These are phyloP conservation scores for Cadophora sp. DNA, from an alignment of 2,329 filamentous ascomycete genomes.

Conservation along the genomic window DNA sequence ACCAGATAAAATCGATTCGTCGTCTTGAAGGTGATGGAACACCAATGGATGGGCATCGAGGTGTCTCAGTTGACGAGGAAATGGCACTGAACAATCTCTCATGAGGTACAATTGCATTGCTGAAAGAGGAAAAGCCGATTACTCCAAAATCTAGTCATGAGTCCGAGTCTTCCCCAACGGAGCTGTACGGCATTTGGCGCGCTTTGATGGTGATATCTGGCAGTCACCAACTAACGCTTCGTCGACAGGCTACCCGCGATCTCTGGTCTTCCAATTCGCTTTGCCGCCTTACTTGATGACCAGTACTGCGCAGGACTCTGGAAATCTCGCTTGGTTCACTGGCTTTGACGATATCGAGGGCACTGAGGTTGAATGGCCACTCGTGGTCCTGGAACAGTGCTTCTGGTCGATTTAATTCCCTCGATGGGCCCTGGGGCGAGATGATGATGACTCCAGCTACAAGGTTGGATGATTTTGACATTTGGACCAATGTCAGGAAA, in stretches of 20 bases:
- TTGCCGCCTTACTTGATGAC: slow-evolving; percentile 15
- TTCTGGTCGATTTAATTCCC: neutral
- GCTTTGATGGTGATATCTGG: slow-evolving; percentile 6
- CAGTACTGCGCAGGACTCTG: slow-evolving; percentile 21
- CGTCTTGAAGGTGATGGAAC: neutral
- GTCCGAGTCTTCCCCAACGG: neutral
- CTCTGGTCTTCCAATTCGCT: slow-evolving; percentile 12
- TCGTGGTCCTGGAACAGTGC: neutral
- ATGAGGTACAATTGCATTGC: neutral
- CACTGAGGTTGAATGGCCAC: neutral
- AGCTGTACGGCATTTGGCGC: slow-evolving; percentile 1
- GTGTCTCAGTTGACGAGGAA: too few species aligned
- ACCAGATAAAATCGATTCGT: neutral
- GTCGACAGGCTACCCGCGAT: slow-evolving; percentile 21
- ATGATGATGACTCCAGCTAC: too few species aligned
- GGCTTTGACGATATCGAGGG: neutral
- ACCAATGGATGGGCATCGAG: neutral
- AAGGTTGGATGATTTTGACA: neutral
- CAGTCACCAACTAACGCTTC: neutral
- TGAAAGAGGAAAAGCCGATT: neutral
- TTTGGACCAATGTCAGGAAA: neutral
- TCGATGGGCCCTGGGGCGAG: too few species aligned
- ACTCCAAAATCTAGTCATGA: neutral
- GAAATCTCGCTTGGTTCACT: neutral
- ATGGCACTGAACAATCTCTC: neutral